Evolutionary conservation across 352 stramenopile species (phyloP), one percentile per base, ranked within the genome.

Genomic region (Phytophthora chlamydospora): DNA sequence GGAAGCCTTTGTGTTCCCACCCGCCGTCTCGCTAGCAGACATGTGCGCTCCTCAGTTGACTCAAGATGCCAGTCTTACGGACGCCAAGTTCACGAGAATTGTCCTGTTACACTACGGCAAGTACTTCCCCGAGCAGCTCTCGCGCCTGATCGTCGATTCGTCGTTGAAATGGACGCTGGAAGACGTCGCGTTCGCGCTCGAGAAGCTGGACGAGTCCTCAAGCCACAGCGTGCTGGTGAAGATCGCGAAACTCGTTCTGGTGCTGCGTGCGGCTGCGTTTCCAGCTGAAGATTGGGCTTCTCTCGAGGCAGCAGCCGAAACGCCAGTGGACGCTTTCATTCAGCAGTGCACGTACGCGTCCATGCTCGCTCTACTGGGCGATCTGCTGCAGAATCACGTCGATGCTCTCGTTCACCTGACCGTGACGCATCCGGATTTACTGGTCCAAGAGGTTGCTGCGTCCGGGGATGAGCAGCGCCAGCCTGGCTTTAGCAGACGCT

Each of bases 1-100:
- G 3, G 83, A 95, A 48, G 84, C 80, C 10, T 91, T 91, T 29
- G 75, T 91, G 21, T 95, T 93, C 45, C 80, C 80, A 19, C 73
- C 78, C 34, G 53, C 68, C 9, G 35, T 62, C 42, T 65, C 76
- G 33, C 61, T 58, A 10, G 54, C 50, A 32, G 57, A 61, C n/a
- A 65, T 65, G 44, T 67, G 58, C 49, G 29, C 60, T 24, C 32
- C 39, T 31, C 46, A 74, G 17, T 34, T 48, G 31, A 12, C 24
- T 21, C 43, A 51, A 52, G 60, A 58, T 17, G 14, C 38, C 49
- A 65, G 31, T 41, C 9, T 38, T 40, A 42, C 16, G 19, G 31
- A 73, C 38, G 13, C 60, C 3, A 71, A 68, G 24, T 91, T 93
- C 33, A 95, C 84, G 7, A 79, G 78, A 19, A 86, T 71, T 2